phyloP scores from a whole-genome alignment of 805 yeast species.

The Yarrowia deformans region DNA sequence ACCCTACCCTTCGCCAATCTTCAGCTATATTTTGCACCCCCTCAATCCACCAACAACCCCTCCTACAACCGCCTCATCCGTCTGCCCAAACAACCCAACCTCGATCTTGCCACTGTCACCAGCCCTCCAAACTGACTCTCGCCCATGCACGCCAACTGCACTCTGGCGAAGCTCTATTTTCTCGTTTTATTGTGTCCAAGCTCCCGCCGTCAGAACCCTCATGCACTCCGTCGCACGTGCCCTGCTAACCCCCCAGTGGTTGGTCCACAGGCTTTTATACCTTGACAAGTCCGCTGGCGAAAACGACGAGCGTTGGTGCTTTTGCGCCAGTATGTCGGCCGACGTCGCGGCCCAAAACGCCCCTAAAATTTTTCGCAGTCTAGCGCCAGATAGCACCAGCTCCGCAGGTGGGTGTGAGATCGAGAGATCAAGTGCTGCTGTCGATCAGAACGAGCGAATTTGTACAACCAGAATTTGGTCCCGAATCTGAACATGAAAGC shows the following conservation, averaged over 20 bases:
- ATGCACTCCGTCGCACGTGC: slow-evolving; percentile 24
- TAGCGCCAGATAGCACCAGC: neutral
- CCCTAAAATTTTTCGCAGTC: slow-evolving; percentile 12
- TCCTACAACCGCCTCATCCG: neutral
- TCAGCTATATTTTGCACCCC: neutral
- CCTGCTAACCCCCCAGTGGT: neutral
- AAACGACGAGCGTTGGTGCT: neutral
- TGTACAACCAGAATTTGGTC: too few species aligned
- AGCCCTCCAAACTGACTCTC: slow-evolving; percentile 5
- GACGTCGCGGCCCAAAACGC: neutral
- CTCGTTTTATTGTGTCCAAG: neutral
- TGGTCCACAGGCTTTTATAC: slow-evolving; percentile 9
- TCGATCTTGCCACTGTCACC: neutral
- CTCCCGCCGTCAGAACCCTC: neutral
- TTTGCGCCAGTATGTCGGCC: too few species aligned
- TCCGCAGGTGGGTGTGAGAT: too few species aligned
- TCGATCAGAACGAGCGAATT: too few species aligned
- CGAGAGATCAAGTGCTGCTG: too few species aligned
- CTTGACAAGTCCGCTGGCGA: neutral
- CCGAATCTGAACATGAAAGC: too few species aligned
- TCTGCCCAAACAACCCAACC: too few species aligned
- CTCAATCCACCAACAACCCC: neutral
- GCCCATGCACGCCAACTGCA: slow-evolving; percentile 8
- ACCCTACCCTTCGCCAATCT: neutral
- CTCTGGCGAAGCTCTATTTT: slow-evolving; percentile 27